A percentile compares a stretch with the other conserved stretches of the same genome.
These are phyloP conservation scores for Ocimum tenuiflorum DNA, from an alignment of 257 asterid genomes.

Conservation along the genomic window DNA sequence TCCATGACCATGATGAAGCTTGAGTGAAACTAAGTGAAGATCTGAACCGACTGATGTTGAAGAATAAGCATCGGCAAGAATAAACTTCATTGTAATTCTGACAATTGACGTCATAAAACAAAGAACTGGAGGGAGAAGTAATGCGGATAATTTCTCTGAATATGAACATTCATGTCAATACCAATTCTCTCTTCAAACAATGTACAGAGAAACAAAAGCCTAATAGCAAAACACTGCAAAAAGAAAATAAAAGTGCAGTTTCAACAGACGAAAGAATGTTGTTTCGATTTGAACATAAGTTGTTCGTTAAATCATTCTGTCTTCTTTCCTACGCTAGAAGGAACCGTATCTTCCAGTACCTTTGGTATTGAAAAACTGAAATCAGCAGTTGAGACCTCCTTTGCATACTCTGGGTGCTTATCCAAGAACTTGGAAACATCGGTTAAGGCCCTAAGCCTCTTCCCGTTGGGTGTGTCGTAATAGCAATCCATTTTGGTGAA, in stretches of 20 bases:
- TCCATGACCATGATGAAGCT: too few relatives aligned
- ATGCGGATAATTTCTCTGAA: not conserved
- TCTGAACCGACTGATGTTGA: too few relatives aligned
- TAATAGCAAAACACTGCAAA: not conserved
- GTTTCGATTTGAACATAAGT: not conserved
- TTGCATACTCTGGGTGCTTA: slow-evolving; percentile 27
- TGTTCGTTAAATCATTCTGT: not conserved
- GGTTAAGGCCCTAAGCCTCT: slow-evolving; percentile 28
- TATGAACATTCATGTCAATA: slow-evolving; percentile 2
- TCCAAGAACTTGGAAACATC: slow-evolving; percentile 38
- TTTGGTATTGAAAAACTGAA: slow-evolving; percentile 48
- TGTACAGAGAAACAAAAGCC: not conserved
- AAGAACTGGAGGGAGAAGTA: not conserved
- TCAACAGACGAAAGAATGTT: not conserved
- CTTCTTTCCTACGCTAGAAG: slow-evolving; percentile 4
- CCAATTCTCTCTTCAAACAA: not conserved
- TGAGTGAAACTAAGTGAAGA: too few relatives aligned
- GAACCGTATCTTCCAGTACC: slow-evolving; percentile 34
- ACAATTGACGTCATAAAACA: too few relatives aligned
- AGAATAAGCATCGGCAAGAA: too few relatives aligned
- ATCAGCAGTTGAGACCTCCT: slow-evolving; percentile 23
- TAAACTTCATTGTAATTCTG: not conserved
- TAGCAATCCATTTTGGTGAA: slow-evolving; percentile 38
- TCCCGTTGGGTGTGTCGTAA: slow-evolving; percentile 48
- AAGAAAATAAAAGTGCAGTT: not conserved